Evolutionary conservation across 768 basidiomycete genomes (phyloP).

Genomic region (Aureoboletus auriporus): DNA sequence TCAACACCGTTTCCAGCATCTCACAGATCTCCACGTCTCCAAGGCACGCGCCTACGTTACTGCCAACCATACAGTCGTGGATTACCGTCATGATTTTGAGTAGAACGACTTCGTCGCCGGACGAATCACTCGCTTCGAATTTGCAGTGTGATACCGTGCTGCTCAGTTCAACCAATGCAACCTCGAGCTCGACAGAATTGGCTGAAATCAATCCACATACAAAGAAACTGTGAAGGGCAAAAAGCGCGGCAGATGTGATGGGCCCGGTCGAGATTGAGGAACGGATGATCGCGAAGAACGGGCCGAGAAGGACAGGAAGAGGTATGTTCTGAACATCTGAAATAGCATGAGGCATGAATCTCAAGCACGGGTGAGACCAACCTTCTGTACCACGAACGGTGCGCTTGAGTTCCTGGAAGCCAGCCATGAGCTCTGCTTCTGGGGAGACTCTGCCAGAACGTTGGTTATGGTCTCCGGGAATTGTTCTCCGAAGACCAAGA

Average conservation of each 20-base stretch:
- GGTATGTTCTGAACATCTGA: constrained; percentile 59
- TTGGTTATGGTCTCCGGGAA: constrained; percentile 40
- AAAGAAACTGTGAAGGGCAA: constrained; percentile 86
- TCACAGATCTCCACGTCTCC: constrained; percentile 96
- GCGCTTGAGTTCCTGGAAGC: constrained; percentile 84
- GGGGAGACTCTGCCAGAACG: constrained; percentile 49
- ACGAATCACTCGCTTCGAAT: constrained; percentile 95
- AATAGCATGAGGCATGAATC: constrained; percentile 13
- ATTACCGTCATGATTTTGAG: constrained; percentile 90
- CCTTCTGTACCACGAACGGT: constrained; percentile 66
- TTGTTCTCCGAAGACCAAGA: constrained; percentile 66
- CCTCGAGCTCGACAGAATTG: constrained; percentile 51
- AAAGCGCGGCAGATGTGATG: constrained; percentile 92
- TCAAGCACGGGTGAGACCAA: constrained; percentile 27
- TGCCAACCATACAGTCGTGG: constrained; percentile 71
- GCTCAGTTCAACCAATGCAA: constrained; percentile 78
- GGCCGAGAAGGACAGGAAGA: constrained; percentile 64
- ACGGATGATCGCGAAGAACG: constrained; percentile 91
- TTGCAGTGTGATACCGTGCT: constrained; percentile 92
- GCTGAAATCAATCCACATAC: constrained; percentile 67
- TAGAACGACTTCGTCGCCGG: constrained; percentile 95
- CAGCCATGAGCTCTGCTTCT: constrained; percentile 85
- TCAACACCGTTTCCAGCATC: constrained; percentile 96
- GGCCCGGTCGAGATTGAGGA: constrained; percentile 95
- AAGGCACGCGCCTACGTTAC: constrained; percentile 59